A percentile compares a stretch with the other conserved stretches of the same genome.
Evolutionary conservation across 306 rosid genomes (phyloP).

Genomic region (barrel medic (Medicago truncatula)): DNA sequence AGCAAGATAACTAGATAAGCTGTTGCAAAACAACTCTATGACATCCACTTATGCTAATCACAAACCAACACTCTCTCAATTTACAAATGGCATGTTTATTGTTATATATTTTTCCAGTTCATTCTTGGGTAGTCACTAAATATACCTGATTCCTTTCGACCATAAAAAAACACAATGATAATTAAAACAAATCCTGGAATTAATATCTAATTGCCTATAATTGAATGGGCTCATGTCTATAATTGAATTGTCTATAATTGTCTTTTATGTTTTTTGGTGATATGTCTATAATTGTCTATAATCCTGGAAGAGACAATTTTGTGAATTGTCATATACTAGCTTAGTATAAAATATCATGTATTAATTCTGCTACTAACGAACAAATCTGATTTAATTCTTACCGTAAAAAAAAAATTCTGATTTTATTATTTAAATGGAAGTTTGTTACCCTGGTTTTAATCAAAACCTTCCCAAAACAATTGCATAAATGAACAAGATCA

Average conservation of each 20-base stretch:
- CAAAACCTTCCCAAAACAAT: background rate
- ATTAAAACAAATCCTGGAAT: background rate
- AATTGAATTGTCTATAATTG: too few species aligned
- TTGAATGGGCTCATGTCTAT: background rate
- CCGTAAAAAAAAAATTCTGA: background rate
- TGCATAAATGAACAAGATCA: background rate
- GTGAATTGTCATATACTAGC: background rate
- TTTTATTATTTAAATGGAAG: background rate
- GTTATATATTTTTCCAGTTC: conserved; percentile 1
- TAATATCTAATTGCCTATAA: background rate
- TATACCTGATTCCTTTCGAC: background rate
- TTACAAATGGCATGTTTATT: conserved; percentile 29
- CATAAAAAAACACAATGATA: background rate
- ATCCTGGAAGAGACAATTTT: background rate
- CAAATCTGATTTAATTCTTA: background rate
- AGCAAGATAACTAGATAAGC: conserved; percentile 15
- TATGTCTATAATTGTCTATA: too few species aligned
- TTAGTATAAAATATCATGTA: background rate
- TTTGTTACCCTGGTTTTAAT: background rate
- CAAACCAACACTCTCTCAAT: conserved; percentile 21
- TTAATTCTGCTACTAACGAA: background rate
- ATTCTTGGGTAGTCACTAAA: conserved; percentile 34
- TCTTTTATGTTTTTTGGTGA: too few species aligned
- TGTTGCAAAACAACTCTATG: conserved; percentile 2
- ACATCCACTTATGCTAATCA: background rate